phyloP scores from a whole-genome alignment of 148 eudicot species.

The Camellia granthamiana region DNA sequence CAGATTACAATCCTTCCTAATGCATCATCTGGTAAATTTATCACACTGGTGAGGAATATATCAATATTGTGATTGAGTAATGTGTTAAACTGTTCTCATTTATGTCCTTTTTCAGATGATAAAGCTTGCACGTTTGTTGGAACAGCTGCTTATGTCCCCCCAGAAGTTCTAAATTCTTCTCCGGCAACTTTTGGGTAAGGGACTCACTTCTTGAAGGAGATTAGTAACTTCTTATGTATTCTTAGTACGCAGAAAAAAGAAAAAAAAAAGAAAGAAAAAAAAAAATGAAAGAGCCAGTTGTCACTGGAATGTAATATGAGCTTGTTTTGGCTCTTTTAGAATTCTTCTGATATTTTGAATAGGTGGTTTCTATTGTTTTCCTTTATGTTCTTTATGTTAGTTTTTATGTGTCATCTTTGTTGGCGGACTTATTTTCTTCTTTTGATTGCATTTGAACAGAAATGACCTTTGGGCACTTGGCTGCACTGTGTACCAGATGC shows the following conservation, averaged over 20 bases:
- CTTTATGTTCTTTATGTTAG: background rate
- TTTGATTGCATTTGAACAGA: constrained; percentile 40
- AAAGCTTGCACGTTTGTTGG: constrained; percentile 99
- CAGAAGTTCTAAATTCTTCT: constrained; percentile 93
- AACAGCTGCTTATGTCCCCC: constrained; percentile 99
- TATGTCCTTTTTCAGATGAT: constrained; percentile 54
- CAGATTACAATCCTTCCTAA: constrained; percentile 91
- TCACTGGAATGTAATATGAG: constrained; percentile 1
- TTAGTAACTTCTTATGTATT: background rate
- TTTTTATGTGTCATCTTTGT: background rate
- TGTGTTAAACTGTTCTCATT: constrained; percentile 15
- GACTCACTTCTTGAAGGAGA: constrained; percentile 11
- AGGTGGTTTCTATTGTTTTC: constrained; percentile 8
- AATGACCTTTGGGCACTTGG: constrained; percentile 99
- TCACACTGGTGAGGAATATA: background rate
- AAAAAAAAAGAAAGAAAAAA: background rate
- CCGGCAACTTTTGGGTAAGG: constrained; percentile 97
- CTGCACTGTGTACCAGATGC: constrained; percentile 98
- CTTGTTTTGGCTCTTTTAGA: background rate
- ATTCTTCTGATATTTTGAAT: constrained; percentile 7
- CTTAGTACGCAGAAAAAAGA: background rate
- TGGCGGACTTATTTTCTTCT: constrained; percentile 1
- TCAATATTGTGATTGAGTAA: background rate
- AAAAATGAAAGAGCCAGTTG: background rate
- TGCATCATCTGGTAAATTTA: constrained; percentile 76